phyloP scores from a whole-genome alignment of 2,329 filamentous ascomycete species.

The Alternaria tenuissima region DNA sequence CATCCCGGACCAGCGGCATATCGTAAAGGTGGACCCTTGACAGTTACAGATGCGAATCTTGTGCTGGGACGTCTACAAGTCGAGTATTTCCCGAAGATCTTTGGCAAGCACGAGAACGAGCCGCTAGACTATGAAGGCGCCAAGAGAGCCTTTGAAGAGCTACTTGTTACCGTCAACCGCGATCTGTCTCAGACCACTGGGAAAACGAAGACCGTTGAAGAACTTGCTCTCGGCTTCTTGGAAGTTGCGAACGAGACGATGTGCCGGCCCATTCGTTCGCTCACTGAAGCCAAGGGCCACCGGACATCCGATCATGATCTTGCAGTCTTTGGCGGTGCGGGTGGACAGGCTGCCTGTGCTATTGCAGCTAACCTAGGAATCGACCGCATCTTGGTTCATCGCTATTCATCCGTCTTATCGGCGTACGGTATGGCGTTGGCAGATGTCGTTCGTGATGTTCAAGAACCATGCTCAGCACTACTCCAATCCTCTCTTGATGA shows the following conservation, averaged over 20 bases:
- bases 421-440: constrained; percentile 50
- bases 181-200: constrained; percentile 35
- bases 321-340: constrained; percentile 43
- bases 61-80: constrained; percentile 43
- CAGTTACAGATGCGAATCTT: constrained; percentile 48
- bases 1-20: constrained; percentile 48
- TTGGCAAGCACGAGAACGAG: constrained; percentile 42
- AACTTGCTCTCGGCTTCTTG: constrained; percentile 4
- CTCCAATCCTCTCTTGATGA: constrained; percentile 25
- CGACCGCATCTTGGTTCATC: constrained; percentile 54
- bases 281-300: constrained; percentile 41
- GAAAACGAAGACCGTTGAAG: constrained; percentile 33
- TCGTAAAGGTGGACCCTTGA: constrained; percentile 47
- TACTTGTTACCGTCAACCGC: constrained; percentile 55
- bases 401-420: constrained; percentile 58
- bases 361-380: constrained; percentile 57
- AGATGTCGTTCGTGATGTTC: constrained; percentile 55
- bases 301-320: constrained; percentile 33
- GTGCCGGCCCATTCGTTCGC: constrained; percentile 38
- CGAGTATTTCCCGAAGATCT: constrained; percentile 45
- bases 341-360: constrained; percentile 57
- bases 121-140: constrained; percentile 55
- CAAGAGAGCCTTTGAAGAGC: constrained; percentile 52
- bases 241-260: constrained; percentile 43
- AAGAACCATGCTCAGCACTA: constrained; percentile 47